phyloP scores from a whole-genome alignment of 2,329 filamentous ascomycete species.

The Penicillium oxalicum region DNA sequence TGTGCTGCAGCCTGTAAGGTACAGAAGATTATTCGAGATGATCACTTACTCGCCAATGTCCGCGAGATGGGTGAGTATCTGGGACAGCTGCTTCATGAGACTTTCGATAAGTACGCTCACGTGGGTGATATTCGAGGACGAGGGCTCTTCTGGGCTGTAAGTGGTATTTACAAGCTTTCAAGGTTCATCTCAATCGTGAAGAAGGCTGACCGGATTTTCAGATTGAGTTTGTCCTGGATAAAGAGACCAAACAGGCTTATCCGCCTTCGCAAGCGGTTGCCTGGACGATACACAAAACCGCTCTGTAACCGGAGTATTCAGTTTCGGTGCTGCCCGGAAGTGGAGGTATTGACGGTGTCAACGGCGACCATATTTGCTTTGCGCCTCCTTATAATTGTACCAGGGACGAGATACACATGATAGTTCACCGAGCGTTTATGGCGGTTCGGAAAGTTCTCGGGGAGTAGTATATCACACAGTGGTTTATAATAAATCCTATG shows the following conservation, averaged over 20 bases:
- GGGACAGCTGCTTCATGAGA: conserved; percentile 36
- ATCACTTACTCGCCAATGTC: conserved; percentile 44
- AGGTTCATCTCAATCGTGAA: background rate
- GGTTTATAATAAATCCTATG: background rate
- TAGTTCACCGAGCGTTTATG: conserved; percentile 41
- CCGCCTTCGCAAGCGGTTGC: conserved; percentile 38
- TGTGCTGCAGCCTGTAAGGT: conserved; percentile 49
- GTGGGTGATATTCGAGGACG: conserved; percentile 52
- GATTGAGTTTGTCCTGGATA: conserved; percentile 53
- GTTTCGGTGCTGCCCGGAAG: conserved; percentile 50
- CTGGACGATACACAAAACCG: conserved; percentile 43
- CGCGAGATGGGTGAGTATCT: conserved; percentile 26
- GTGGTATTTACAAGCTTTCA: conserved; percentile 25
- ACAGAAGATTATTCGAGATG: conserved; percentile 47
- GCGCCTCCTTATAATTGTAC: conserved; percentile 51
- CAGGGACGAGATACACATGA: conserved; percentile 42
- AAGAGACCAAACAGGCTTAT: conserved; percentile 47
- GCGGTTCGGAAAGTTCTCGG: conserved; percentile 39
- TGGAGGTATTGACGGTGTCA: conserved; percentile 46
- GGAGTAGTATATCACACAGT: background rate
- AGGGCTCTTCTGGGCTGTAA: conserved; percentile 51
- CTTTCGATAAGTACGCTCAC: conserved; percentile 39
- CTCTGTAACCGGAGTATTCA: conserved; percentile 33
- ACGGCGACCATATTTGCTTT: conserved; percentile 51
- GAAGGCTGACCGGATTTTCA: conserved; percentile 16